Percentiles rank a stretch among this genome's conserved stretches.
phyloP scores from a whole-genome alignment of 306 rosid species.

The Coriaria nepalensis region DNA sequence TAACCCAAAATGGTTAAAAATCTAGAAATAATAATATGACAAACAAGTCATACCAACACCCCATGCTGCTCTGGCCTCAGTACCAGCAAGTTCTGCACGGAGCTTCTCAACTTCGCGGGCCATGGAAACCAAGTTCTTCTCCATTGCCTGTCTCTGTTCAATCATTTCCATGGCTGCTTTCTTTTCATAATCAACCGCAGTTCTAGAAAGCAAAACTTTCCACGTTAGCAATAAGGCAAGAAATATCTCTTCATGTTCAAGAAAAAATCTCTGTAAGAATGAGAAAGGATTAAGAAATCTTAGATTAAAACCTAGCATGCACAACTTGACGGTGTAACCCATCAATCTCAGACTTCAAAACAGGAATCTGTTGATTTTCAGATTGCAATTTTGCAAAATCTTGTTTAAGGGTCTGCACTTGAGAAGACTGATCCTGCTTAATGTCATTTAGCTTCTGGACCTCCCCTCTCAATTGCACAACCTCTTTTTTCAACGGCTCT shows the following conservation, averaged over 20 bases:
- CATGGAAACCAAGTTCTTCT: slow-evolving; percentile 77
- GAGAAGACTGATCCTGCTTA: slow-evolving; percentile 51
- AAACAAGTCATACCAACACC: slow-evolving; percentile 46
- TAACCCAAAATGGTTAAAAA: slow-evolving; percentile 11
- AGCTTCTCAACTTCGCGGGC: slow-evolving; percentile 86
- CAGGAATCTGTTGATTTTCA: slow-evolving; percentile 61
- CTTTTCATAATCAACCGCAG: slow-evolving; percentile 62
- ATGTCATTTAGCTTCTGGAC: slow-evolving; percentile 47
- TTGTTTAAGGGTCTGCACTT: slow-evolving; percentile 50
- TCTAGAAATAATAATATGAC: slow-evolving; percentile 3
- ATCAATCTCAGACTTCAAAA: slow-evolving; percentile 51
- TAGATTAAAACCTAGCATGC: slow-evolving; percentile 53
- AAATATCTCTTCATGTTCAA: background rate
- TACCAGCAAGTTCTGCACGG: slow-evolving; percentile 60
- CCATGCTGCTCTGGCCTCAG: slow-evolving; percentile 60
- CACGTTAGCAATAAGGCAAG: background rate
- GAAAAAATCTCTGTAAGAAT: slow-evolving; percentile 8
- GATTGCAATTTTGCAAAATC: slow-evolving; percentile 51
- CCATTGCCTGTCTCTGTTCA: slow-evolving; percentile 89
- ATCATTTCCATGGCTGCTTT: slow-evolving; percentile 69
- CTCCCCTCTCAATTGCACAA: slow-evolving; percentile 48
- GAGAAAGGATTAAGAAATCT: slow-evolving; percentile 4
- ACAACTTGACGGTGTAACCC: slow-evolving; percentile 67
- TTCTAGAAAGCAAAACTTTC: slow-evolving; percentile 27
- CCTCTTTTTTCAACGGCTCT: slow-evolving; percentile 65